Conservation (phyloP, 805 yeast species). For the Naumovozyma baii region DNA sequence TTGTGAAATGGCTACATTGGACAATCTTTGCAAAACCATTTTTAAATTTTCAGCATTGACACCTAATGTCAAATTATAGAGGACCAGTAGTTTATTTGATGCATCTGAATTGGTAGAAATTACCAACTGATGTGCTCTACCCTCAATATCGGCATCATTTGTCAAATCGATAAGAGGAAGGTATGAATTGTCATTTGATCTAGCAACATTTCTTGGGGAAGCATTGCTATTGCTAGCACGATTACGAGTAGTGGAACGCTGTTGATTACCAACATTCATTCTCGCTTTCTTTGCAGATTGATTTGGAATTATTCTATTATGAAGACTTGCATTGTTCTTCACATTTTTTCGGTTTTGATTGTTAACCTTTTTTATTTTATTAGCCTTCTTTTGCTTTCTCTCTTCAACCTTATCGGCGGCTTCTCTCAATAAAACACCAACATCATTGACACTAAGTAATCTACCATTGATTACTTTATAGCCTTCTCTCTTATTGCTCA, state of each 20-base stretch:
- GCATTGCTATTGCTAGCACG: too few species aligned
- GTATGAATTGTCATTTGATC: too few species aligned
- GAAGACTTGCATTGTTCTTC: too few species aligned
- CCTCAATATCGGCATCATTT: neutral
- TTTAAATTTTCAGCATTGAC: conserved; percentile 19
- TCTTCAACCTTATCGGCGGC: conserved; percentile 9
- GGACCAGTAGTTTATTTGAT: conserved; percentile 10
- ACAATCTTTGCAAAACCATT: conserved; percentile 15
- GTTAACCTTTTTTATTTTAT: too few species aligned
- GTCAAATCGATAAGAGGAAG: too few species aligned
- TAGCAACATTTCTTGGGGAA: too few species aligned
- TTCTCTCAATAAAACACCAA: conserved; percentile 13
- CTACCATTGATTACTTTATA: conserved; percentile 22
- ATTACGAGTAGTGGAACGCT: too few species aligned
- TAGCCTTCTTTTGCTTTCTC: conserved; percentile 1
- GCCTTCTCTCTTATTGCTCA: conserved; percentile 5
- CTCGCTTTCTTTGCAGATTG: too few species aligned
- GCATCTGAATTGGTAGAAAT: conserved; percentile 15
- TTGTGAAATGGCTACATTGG: conserved; percentile 12
- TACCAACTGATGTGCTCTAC: conserved; percentile 10
- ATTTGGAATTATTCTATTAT: too few species aligned
- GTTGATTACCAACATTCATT: too few species aligned
- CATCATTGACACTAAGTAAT: conserved; percentile 20
- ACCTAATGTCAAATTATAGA: conserved; percentile 24
- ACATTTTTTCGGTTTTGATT: too few species aligned